Base-by-base conservation (phyloP, 176 grass and related monocot genomes). In the Aechmea fasciata region DNA sequence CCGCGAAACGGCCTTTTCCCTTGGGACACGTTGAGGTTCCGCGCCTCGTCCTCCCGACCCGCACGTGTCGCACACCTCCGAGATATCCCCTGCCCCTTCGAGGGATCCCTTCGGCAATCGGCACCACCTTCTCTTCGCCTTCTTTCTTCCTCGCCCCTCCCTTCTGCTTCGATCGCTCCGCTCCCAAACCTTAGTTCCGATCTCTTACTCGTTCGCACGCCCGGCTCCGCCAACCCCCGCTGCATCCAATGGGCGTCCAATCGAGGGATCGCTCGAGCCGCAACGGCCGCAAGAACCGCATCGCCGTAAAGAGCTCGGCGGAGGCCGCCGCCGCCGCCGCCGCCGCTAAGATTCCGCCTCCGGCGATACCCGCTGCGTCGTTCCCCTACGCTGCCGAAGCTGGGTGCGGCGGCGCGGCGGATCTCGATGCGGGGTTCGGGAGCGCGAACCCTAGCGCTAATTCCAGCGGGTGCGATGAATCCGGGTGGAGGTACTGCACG, bases 401-500 rank as follows among this genome's bases (percentile, higher is more conserved):
- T 41, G 33, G 33, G 6, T 6, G 33, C 33, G 33, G 33, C 33
- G 33, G 33, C 33, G 33, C 3, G 33, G 33, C 4, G 15, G 65
- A 77, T 17, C 26, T 51, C 6, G 74, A 77, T 17, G 65, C 65
- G 6, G 65, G 11, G 0, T 48, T 57, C 28, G 65, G 51, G 25
- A 57, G 47, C n/a, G 51, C 74, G 9, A 77, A 77, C 65, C 25
- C 74, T n/a, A 68, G 20, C 65, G 18, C 24, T 12, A 13, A 2
- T 22, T 22, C 61, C 7, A 29, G 13, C 11, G 11, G 51, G 50
- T 68, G 26, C 17, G 80, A 86, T 3, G 15, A 76, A 3, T 47
- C 81, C 3, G 78, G 77, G 2, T 91, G 92, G 83, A 73, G 79
- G 2, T 71, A 81, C 74, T 72, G 63, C 79, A 85, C 84, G 22